Evolutionary conservation across 306 rosid genomes (phyloP), one percentile per base, ranked within the genome.

Genomic region (Clitoria ternatea): DNA sequence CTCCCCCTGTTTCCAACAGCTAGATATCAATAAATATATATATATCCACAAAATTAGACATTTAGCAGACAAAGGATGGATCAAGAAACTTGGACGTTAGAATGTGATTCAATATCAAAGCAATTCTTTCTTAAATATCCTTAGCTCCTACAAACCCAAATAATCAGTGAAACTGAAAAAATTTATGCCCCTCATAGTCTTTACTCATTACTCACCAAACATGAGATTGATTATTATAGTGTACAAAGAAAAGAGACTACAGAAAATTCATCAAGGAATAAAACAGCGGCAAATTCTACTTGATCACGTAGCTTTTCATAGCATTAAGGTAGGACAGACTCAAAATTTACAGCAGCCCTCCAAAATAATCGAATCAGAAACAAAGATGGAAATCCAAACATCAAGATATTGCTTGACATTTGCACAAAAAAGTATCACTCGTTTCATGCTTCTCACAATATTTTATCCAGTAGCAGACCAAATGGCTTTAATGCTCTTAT

Each of bases 261-360:
- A 20, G 24, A 75, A 26, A 70, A 69, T 44, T 53, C 24, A 61
- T 13, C 17, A 18, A 68, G 54, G 43, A 64, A 44, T 60, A 37
- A 26, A 68, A 43, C 12, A 42, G 52, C 37, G 65, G 59, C 40
- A 57, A 20, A 35, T 48, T 19, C 29, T 10, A 65, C 26, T 17
- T 27, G 15, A 70, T 54, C 30, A 48, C 32, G 71, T 23, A 23
- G 59, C 10, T 71, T 53, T 64, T 4, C 36, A 52, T 37, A n/a
- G 36, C 48, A 61, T 49, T 49, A 62, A 48, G 59, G 56, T 22
- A 30, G 40, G 53, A 65, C 43, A 67, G 35, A 43, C 10, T 72
- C 37, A 68, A 55, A 37, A 53, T 22, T 40, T 70, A 37, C 75
- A 39, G 19, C 14, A 19, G 75, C 26, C 32, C 20, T 10, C 40